Percentiles rank a stretch among this genome's conserved stretches.
These are phyloP conservation scores for Takashimella koratensis DNA, from an alignment of 1,284 basidiomycete genomes.

Conservation along the genomic window DNA sequence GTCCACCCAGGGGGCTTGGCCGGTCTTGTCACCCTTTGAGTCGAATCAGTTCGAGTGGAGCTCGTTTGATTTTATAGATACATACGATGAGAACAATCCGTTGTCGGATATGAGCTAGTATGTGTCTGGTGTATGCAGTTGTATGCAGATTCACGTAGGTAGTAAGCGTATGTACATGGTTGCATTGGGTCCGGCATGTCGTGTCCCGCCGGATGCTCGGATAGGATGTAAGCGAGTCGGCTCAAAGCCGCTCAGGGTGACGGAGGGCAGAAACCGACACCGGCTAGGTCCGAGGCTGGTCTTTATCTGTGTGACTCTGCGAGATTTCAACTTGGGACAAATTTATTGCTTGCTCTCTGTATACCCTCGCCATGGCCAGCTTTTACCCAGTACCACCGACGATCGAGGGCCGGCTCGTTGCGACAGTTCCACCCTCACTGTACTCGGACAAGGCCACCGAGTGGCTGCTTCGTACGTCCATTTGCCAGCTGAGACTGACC, in stretches of 20 bases:
- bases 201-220: too few relatives aligned
- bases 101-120: background rate
- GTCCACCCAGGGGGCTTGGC: background rate
- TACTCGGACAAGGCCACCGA: slow-evolving; percentile 1
- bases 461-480: slow-evolving; percentile 3
- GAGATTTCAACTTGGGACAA: too few relatives aligned
- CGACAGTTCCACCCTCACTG: slow-evolving; percentile 1
- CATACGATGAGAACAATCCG: background rate
- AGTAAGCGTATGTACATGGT: too few relatives aligned
- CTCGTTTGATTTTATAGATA: background rate
- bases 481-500: background rate
- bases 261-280: too few relatives aligned
- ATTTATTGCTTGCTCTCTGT: background rate
- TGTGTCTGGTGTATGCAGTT: too few relatives aligned
- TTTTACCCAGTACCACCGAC: slow-evolving; percentile 4
- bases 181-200: too few relatives aligned
- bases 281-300: too few relatives aligned
- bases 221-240: background rate
- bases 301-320: too few relatives aligned
- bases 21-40: background rate
- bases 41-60: background rate
- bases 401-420: background rate
- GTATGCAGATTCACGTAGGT: too few relatives aligned
- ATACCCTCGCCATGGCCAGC: background rate
- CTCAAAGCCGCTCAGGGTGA: background rate